Base-by-base conservation (phyloP, 352 stramenopile species). In the Phytophthora hibernalis region DNA sequence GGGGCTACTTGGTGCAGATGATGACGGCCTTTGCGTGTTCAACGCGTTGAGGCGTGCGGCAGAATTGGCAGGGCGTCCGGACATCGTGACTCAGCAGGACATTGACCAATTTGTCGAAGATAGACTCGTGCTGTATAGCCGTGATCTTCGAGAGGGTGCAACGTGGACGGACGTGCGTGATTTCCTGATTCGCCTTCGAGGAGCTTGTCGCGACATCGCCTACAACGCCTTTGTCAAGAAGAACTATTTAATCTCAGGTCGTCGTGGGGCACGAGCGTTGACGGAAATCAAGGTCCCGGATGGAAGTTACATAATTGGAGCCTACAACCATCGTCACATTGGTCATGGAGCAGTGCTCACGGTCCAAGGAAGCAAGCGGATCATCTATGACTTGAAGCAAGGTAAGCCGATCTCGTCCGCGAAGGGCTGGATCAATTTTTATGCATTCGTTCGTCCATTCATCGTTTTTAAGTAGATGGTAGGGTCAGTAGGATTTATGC, bases 161-260 rank as follows among this genome's bases (percentile, higher is more conserved):
- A 57, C 24, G 5, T 68, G 50, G 44, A 67, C 56, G 52, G 9
- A n/a, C n/a, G n/a, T n/a, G n/a, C n/a, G n/a, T n/a, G n/a, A n/a
- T n/a, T n/a, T n/a, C n/a, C n/a, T n/a, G n/a, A n/a, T n/a, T n/a
- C n/a, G n/a, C n/a, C n/a, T n/a, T n/a, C n/a, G n/a, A n/a, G n/a
- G n/a, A 8, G 51, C 18, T 3, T 21, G 33, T 1, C 31, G 12
- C 0, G 21, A 48, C 15, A 26, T 53, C 24, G 6, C 40, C 8
- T 53, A 40, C 24, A 53, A 40, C 13, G 45, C 45, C 8, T 24
- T 53, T 4, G 22, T 6, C 15, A 53, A 53, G 24, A 7, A 20
- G 2, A 40, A 38, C 26, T 53, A 11, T 26, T 15, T 26, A 11
- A 12, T 40, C 22, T 7, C 24, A 15, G 24, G 47, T 1, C 47